These are phyloP conservation scores for Parmales sp. DNA, from an alignment of 108 stramenopile genomes.

Conservation along the genomic window DNA sequence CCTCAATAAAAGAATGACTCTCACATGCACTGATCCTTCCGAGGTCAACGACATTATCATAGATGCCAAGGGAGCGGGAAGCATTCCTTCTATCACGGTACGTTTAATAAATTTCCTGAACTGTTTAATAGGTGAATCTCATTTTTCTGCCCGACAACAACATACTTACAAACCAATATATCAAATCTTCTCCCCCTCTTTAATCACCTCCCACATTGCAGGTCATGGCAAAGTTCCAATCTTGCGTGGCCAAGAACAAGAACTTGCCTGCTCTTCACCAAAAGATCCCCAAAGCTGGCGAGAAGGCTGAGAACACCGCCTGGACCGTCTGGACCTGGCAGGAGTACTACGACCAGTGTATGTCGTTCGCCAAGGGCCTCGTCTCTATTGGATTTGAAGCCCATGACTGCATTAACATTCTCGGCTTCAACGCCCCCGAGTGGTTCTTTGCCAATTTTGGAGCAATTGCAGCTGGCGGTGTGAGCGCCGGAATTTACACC, in stretches of 20 bases:
- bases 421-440: conserved; percentile 58
- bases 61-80: too few relatives aligned
- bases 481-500: conserved; percentile 57
- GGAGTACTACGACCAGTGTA: conserved; percentile 30
- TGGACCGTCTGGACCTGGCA: conserved; percentile 35
- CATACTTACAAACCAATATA: too few relatives aligned
- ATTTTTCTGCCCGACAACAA: too few relatives aligned
- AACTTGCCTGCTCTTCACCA: conserved; percentile 24
- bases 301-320: conserved; percentile 1
- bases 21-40: too few relatives aligned
- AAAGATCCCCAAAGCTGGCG: conserved; percentile 5
- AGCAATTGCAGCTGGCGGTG: conserved; percentile 52
- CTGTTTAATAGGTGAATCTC: too few relatives aligned
- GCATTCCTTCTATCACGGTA: too few relatives aligned
- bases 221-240: conserved; percentile 20
- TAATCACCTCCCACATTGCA: too few relatives aligned
- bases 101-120: too few relatives aligned
- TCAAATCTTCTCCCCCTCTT: too few relatives aligned
- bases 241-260: conserved; percentile 16
- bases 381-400: conserved; percentile 46
- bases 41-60: too few relatives aligned
- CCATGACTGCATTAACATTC: conserved; percentile 49
- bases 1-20: too few relatives aligned
- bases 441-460: conserved; percentile 53
- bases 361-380: conserved; percentile 48